Conservation (phyloP, 2,329 filamentous ascomycete species). For the Ceratocystis ficicola region DNA sequence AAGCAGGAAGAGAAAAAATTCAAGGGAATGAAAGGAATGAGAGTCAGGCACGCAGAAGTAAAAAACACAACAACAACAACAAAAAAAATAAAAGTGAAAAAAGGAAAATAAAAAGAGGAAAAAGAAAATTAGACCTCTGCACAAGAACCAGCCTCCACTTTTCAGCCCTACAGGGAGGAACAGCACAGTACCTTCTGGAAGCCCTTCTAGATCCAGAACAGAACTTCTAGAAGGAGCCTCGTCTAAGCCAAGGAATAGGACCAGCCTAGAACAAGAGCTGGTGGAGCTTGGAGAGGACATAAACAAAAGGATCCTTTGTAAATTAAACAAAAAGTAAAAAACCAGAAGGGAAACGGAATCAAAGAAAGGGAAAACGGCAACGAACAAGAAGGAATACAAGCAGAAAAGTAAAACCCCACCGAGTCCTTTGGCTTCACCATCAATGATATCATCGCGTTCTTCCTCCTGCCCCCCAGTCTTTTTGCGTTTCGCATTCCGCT, state of each 20-base stretch:
- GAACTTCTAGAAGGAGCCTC: not conserved
- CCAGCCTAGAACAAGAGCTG: not conserved
- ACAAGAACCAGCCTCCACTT: not conserved
- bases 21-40: too few relatives aligned
- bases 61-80: not conserved
- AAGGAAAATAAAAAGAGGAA: not conserved
- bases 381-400: not conserved
- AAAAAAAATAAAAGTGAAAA: not conserved
- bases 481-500: not conserved
- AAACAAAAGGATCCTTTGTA: not conserved
- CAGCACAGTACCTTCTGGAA: not conserved
- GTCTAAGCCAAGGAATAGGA: not conserved
- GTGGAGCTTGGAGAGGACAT: not conserved
- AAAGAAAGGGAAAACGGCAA: not conserved
- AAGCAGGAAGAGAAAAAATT: not conserved
- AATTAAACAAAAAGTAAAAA: not conserved
- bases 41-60: not conserved
- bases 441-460: not conserved
- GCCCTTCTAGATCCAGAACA: not conserved
- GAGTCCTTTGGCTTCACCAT: not conserved
- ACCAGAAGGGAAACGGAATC: too few relatives aligned
- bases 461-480: not conserved
- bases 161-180: conserved; percentile 4
- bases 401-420: not conserved
- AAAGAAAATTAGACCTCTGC: not conserved